phyloP scores from a whole-genome alignment of 2,329 filamentous ascomycete species.

The Aspergillus pseudoterreus region DNA sequence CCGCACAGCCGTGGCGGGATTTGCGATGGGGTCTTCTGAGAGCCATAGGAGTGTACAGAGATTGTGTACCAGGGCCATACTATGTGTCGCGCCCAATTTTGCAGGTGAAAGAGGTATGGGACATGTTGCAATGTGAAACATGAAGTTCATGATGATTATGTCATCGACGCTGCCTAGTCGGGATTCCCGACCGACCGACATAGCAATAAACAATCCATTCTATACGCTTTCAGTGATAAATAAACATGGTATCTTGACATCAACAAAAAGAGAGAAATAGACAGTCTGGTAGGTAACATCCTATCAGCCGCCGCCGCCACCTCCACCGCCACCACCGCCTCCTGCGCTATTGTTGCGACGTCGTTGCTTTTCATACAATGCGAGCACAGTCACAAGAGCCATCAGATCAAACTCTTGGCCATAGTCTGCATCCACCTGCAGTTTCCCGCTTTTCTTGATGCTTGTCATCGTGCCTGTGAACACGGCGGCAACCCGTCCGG shows the following conservation, averaged over 20 bases:
- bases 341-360: conserved; percentile 13
- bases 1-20: conserved; percentile 32
- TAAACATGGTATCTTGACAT: conserved; percentile 5
- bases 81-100: background rate
- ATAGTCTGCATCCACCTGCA: conserved; percentile 26
- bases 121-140: background rate
- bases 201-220: background rate
- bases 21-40: conserved; percentile 34
- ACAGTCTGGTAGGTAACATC: background rate
- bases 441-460: conserved; percentile 27
- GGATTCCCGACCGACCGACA: no score
- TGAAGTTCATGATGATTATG: conserved; percentile 1
- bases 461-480: conserved; percentile 29
- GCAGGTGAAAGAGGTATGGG: background rate
- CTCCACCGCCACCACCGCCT: conserved; percentile 11
- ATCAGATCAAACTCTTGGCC: conserved; percentile 27
- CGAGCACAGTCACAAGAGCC: conserved; percentile 25
- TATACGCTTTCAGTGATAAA: background rate
- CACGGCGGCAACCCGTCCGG: conserved; percentile 25
- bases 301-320: conserved; percentile 10
- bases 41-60: conserved; percentile 20
- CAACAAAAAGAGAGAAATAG: background rate
- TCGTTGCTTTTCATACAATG: conserved; percentile 22
- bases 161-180: background rate
- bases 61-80: background rate